Evolutionary conservation across 805 yeast genomes (phyloP).

Genomic region (Sungouiella blattae): DNA sequence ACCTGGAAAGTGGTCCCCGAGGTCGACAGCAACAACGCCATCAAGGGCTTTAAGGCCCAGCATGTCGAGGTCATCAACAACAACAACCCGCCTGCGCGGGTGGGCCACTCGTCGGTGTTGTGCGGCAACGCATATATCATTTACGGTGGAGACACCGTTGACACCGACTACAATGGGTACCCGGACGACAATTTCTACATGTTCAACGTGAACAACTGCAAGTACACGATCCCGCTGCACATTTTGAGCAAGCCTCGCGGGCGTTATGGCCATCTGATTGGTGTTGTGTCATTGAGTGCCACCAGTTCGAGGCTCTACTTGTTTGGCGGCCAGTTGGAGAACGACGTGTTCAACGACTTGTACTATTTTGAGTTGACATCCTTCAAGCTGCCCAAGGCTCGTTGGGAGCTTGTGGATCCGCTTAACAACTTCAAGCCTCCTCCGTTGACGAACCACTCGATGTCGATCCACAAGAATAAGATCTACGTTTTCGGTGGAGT

Average conservation of each 20-base stretch:
- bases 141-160: slow-evolving; percentile 95
- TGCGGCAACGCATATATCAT: slow-evolving; percentile 94
- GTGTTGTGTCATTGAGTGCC: slow-evolving; percentile 55
- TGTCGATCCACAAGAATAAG: slow-evolving; percentile 74
- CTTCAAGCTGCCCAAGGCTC: slow-evolving; percentile 76
- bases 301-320: slow-evolving; percentile 60
- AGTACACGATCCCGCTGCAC: slow-evolving; percentile 44
- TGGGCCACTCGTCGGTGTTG: slow-evolving; percentile 88
- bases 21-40: slow-evolving; percentile 18
- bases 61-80: slow-evolving; percentile 52
- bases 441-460: slow-evolving; percentile 86
- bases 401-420: slow-evolving; percentile 75
- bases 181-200: slow-evolving; percentile 89
- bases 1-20: slow-evolving; percentile 80
- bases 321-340: slow-evolving; percentile 92
- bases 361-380: slow-evolving; percentile 83
- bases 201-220: slow-evolving; percentile 55
- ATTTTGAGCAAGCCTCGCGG: slow-evolving; percentile 71
- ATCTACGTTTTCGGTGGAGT: slow-evolving; percentile 89
- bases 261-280: slow-evolving; percentile 89
- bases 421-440: slow-evolving; percentile 55
- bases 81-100: slow-evolving; percentile 90
- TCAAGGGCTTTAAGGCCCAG: slow-evolving; percentile 27
- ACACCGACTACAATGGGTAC: slow-evolving; percentile 66
- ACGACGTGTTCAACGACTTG: slow-evolving; percentile 79